Base-by-base conservation (phyloP, 164 flowering plant genomes). In the Kingdonia uniflora region DNA sequence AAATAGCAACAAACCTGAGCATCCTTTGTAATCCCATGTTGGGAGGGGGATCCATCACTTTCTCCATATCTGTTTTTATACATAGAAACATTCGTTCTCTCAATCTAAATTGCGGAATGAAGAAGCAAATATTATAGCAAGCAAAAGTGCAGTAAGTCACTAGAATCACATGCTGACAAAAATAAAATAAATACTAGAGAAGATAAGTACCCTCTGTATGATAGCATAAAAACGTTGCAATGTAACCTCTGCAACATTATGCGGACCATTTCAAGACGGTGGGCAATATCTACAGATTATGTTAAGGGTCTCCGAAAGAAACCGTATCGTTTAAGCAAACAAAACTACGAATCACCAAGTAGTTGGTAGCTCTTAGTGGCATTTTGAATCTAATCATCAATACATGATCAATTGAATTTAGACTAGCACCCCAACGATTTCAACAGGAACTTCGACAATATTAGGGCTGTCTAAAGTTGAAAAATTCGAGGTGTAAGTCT, bases 211-310 rank as follows among this genome's bases (percentile, higher is more conserved):
- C 99, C 99, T 65, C 99, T 77, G 56, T 94, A 94, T 40, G 99
- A 94, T 61, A 94, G 95, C 99, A 94, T 89, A 60, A 94, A 94
- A 14, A 94, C 89, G 65, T 94, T 94, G 84, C 99, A 89, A n/a
- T 84, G 86, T 75, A 89, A 67, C 68, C 60, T 77, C 70, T 87
- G 92, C 60, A 94, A 53, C 95, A 89, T 87, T 37, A 84, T 73
- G 25, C 88, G 87, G 57, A 94, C 87, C 94, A 84, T 87, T 69
- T 89, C 99, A 63, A 94, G 97, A 51, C 99, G 97, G 55, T 94
- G 97, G 20, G 99, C 99, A 66, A 94, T 94, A 76, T 94, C 97
- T 94, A 66, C 40, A 67, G 42, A 63, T 23, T 49, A 51, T 21
- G 48, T 80, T 85, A 22, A 89, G 78, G 95, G 87, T 39, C 57